Evolutionary conservation across 2,329 filamentous ascomycete species (phyloP).

Genomic region (Leptographium lundbergii): DNA sequence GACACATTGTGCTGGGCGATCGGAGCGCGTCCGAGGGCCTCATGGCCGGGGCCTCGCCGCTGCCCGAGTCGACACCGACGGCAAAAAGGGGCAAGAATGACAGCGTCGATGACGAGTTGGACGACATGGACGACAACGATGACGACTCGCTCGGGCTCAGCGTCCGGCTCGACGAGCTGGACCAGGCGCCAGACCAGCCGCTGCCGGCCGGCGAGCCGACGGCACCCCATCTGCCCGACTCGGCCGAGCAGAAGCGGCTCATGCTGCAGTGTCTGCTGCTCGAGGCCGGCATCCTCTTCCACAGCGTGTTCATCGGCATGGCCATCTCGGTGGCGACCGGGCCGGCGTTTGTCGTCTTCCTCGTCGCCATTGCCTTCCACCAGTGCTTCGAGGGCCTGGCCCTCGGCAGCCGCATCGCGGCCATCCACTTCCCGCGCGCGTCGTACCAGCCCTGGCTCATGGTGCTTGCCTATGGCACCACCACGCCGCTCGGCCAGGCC

Average conservation of each 20-base stretch:
- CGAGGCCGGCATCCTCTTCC: constrained; percentile 74
- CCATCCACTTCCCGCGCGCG: constrained; percentile 61
- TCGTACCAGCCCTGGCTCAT: constrained; percentile 73
- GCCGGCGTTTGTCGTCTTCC: constrained; percentile 65
- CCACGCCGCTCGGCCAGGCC: constrained; percentile 72
- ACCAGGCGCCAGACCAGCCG: constrained; percentile 16
- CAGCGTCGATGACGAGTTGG: neutral
- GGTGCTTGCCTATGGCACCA: constrained; percentile 64
- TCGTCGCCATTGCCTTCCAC: constrained; percentile 72
- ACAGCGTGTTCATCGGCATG: constrained; percentile 81
- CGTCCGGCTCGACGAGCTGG: constrained; percentile 48
- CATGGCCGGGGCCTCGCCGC: constrained; percentile 44
- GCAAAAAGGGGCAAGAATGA: neutral
- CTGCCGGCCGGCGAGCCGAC: constrained; percentile 12
- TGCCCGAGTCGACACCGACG: constrained; percentile 39
- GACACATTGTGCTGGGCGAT: constrained; percentile 38
- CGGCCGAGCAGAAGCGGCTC: constrained; percentile 51
- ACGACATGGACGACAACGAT: constrained; percentile 20
- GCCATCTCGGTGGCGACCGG: constrained; percentile 71
- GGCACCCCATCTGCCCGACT: constrained; percentile 18
- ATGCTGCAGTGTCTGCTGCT: constrained; percentile 68
- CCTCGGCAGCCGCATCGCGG: constrained; percentile 72
- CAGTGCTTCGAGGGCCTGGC: constrained; percentile 85
- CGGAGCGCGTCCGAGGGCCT: constrained; percentile 40
- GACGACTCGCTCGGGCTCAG: constrained; percentile 39